Conservation (phyloP, 2,329 filamentous ascomycete species). For the Trichoderma sp. region DNA sequence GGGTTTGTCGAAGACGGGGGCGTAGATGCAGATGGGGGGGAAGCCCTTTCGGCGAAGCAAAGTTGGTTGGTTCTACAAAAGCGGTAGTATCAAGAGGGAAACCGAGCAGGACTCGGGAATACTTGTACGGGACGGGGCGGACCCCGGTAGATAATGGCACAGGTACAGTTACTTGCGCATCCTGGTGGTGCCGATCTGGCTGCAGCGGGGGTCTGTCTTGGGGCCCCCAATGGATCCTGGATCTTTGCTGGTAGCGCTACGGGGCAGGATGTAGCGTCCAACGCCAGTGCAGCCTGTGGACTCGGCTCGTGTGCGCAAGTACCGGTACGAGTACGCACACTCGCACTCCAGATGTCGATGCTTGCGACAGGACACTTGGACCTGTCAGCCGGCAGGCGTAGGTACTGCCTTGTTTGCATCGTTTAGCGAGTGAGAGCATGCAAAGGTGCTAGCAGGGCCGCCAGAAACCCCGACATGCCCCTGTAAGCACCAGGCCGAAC, state of each 20-base stretch:
- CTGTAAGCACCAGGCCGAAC: not conserved
- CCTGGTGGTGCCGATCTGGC: conserved; percentile 14
- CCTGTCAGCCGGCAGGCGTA: not conserved
- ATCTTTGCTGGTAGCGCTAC: not conserved
- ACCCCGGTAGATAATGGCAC: conserved; percentile 14
- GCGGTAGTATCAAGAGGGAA: not conserved
- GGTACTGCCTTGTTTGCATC: not conserved
- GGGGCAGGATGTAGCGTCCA: not conserved
- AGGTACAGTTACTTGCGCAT: not conserved
- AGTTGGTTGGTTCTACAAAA: not conserved
- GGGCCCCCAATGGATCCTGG: not conserved
- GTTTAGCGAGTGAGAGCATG: not conserved
- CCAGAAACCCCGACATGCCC: conserved; percentile 1
- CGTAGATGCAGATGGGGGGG: not conserved
- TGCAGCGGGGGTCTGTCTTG: conserved; percentile 12
- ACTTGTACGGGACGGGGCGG: not conserved
- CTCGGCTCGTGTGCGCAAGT: not conserved
- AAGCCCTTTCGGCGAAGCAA: not conserved
- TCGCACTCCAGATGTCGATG: not conserved
- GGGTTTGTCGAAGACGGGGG: conserved; percentile 5
- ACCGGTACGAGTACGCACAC: not conserved
- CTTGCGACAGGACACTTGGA: not conserved
- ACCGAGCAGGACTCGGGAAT: conserved; percentile 3
- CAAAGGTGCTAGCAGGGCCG: not conserved
- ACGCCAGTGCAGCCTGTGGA: not conserved